Conservation (phyloP, 352 stramenopile species). For the Globisporangium uncinulatum region DNA sequence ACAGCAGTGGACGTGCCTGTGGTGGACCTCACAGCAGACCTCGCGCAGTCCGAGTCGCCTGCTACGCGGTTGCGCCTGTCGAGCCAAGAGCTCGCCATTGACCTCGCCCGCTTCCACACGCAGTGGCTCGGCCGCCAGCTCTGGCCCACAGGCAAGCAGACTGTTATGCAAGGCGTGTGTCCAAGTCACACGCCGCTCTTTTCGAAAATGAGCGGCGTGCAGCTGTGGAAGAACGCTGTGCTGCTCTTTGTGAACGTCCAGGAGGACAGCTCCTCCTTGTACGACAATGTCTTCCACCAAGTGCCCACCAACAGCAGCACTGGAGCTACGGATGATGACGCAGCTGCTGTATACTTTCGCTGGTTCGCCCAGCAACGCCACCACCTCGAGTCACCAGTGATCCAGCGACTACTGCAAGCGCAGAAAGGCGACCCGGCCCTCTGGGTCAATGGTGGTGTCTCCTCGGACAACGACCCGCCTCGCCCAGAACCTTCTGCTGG, state of each 20-base stretch:
- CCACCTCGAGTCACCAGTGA: slow-evolving; percentile 21
- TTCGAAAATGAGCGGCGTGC: slow-evolving; percentile 41
- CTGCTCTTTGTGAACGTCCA: slow-evolving; percentile 50
- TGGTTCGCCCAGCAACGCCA: slow-evolving; percentile 45
- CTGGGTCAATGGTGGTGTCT: slow-evolving; percentile 23
- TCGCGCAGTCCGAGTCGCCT: background rate
- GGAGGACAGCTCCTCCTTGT: slow-evolving; percentile 15
- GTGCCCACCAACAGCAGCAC: background rate
- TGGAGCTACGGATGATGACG: too few species aligned
- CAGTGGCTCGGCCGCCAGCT: slow-evolving; percentile 48
- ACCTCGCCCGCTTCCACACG: slow-evolving; percentile 36
- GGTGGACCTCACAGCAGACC: slow-evolving; percentile 3
- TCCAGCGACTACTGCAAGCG: slow-evolving; percentile 22
- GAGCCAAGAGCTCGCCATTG: slow-evolving; percentile 24
- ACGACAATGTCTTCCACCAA: slow-evolving; percentile 48
- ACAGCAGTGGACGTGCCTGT: slow-evolving; percentile 9
- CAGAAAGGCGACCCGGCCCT: slow-evolving; percentile 25
- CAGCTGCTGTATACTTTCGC: slow-evolving; percentile 36
- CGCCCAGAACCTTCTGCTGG: too few species aligned
- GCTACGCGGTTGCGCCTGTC: slow-evolving; percentile 10
- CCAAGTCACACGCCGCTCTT: slow-evolving; percentile 19
- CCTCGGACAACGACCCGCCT: slow-evolving; percentile 10
- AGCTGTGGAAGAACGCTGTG: slow-evolving; percentile 49
- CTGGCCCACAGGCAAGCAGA: slow-evolving; percentile 38
- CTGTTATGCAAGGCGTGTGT: slow-evolving; percentile 46